Evolutionary conservation across 495 filamentous ascomycete genomes (phyloP), one percentile per base, ranked within the genome.

Genomic region (Zalerion maritima): DNA sequence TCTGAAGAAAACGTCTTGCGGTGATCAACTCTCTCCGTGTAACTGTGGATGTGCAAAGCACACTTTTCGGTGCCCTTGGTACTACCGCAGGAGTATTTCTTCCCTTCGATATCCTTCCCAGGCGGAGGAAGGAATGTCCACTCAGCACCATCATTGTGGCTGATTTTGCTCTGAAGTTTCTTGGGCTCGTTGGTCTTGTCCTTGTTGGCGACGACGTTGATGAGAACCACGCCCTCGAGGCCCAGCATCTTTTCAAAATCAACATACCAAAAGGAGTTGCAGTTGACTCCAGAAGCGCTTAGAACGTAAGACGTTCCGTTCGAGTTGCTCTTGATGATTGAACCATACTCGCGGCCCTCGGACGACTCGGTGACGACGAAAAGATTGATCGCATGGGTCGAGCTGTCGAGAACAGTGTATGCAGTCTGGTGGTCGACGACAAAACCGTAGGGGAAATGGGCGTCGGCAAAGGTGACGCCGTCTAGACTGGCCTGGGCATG

Each of bases 191-290:
- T 75, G 24, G 67, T 64, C n/a, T 52, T 64, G 37, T 69, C 54
- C 24, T 61, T 52, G 47, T 96, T 96, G 14, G 61, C 61, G 11
- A 99, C 82, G 10, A 80, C 63, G 41, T 96, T 99, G 26, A 79
- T 80, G 21, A 94, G 45, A 13, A 78, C 73, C 29, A 96, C 82
- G 17, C 89, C 89, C 48, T 96, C 85, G 18, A 96, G 63, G 4
- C 80, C 81, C 15, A 75, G 69, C 69, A 92, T 82, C 60, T 92
- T 92, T 48, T 99, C 89, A 47, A 93, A 99, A 50, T 99, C 89
- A 21, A 89, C 84, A 47, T 76, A 93, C 23, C 78, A 85, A 0
- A 29, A 37, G 3, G 62, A 52, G 40, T 92, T 71, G 31, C 78
- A 67, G 50, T 93, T 93, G 41, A 94, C 79, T 0, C 64, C 68